Base-by-base conservation (phyloP, 2,329 filamentous ascomycete species). In the Nemania sp. region DNA sequence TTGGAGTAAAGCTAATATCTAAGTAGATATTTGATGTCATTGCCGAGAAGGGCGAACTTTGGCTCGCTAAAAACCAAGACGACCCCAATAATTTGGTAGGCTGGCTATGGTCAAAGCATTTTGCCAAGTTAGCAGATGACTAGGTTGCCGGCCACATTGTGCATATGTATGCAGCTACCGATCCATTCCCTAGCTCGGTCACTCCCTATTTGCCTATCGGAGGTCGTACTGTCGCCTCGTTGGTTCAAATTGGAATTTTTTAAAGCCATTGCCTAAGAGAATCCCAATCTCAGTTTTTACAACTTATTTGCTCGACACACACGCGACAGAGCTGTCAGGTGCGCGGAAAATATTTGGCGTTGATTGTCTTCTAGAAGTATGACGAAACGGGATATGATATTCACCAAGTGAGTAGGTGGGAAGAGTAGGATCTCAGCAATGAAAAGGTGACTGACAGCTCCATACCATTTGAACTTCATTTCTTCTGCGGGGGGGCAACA, bases 51-150 rank as follows among this genome's bases (percentile, higher is more conserved):
- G 96, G 96, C 71, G 96, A 99, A 83, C 87, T 98, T 56, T 99
- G 96, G 96, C 89, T 99, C 65, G 96, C 96, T 61, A 93, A 93
- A 80, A 99, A 99, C 78, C 96, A 99, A 81, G 96, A 99, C 77
- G 96, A 99, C 79, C 83, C 89, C 1, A 86, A 84, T 11, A 88
- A 92, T 72, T 87, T 90, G 72, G 90, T 98, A 38, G 96, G 96
- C 59, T 99, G 96, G 96, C 97, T 99, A 76, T 99, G 96, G 96
- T 97, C 94, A 76, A 98, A 98, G 80, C 96, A 99, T 82, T 99
- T 99, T 84, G 92, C 92, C 61, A 89, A 88, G 77, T 77, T 89
- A 70, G 87, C 87, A 56, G 87, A 89, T 76, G 77, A 79, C 57
- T 79, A 77, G 56, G 29, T 3, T 35, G n/a, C n/a, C n/a, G n/a